Evolutionary conservation across 176 grass and related monocot species (phyloP).

Genomic region (Echinochloa phyllopogon): DNA sequence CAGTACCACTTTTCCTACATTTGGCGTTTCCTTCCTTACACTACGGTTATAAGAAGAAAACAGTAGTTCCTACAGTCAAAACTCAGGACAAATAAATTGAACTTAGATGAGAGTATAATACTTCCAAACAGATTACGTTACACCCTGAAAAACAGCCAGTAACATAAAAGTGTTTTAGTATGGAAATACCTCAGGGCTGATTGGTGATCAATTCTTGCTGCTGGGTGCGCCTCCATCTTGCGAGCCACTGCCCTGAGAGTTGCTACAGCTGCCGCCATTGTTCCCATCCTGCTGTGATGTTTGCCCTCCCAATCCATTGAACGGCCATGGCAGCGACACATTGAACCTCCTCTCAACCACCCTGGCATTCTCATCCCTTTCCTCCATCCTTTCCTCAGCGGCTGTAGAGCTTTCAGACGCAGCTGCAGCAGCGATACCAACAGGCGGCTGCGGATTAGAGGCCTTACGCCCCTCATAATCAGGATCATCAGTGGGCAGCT

Average conservation of each 20-base stretch:
- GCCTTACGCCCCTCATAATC: constrained; percentile 74
- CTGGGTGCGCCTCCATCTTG: constrained; percentile 44
- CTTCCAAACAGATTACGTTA: constrained; percentile 3
- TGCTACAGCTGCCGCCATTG: constrained; percentile 49
- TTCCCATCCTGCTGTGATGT: constrained; percentile 58
- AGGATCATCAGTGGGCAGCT: constrained; percentile 86
- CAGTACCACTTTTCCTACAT: constrained; percentile 6
- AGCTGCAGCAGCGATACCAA: background rate
- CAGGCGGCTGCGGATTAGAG: constrained; percentile 27
- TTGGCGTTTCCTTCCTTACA: background rate
- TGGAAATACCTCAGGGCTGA: constrained; percentile 45
- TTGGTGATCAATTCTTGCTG: constrained; percentile 57
- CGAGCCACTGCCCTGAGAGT: constrained; percentile 48
- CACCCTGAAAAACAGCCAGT: constrained; percentile 8
- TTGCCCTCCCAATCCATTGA: constrained; percentile 59
- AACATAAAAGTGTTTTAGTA: constrained; percentile 20
- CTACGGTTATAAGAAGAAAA: background rate
- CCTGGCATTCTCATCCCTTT: constrained; percentile 37
- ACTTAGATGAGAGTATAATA: background rate
- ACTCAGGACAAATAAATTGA: constrained; percentile 1
- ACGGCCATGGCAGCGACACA: constrained; percentile 70
- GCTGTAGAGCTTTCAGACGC: constrained; percentile 42
- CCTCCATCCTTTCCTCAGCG: constrained; percentile 37
- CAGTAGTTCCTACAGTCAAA: background rate
- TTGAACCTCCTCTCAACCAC: constrained; percentile 69